Evolutionary conservation across 805 yeast species (phyloP).

Genomic region (Jamesozyma spencerorum): DNA sequence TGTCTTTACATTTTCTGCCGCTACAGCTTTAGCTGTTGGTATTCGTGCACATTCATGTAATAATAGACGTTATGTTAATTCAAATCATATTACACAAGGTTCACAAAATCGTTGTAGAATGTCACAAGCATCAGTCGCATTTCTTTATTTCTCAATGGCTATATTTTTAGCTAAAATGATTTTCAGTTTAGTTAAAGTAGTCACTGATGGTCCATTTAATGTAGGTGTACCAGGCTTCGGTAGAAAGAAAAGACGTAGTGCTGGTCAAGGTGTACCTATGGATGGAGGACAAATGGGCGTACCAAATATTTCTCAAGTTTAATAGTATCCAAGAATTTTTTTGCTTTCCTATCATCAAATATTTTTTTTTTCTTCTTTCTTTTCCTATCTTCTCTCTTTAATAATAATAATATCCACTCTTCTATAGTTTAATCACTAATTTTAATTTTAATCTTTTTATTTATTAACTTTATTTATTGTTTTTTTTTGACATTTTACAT

Average conservation of each 20-base stretch:
- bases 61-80: slow-evolving; percentile 52
- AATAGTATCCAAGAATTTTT: slow-evolving; percentile 17
- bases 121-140: slow-evolving; percentile 78
- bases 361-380: slow-evolving; percentile 1
- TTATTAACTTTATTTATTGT: neutral
- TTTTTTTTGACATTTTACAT: too few species aligned
- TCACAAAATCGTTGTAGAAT: slow-evolving; percentile 80
- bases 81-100: slow-evolving; percentile 68
- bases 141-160: slow-evolving; percentile 76
- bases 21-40: slow-evolving; percentile 86
- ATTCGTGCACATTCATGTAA: slow-evolving; percentile 77
- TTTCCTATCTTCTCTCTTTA: neutral
- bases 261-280: neutral
- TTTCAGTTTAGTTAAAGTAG: slow-evolving; percentile 43
- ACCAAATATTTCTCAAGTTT: slow-evolving; percentile 58
- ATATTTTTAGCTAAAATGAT: slow-evolving; percentile 57
- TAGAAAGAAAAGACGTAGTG: slow-evolving; percentile 12
- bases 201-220: slow-evolving; percentile 29
- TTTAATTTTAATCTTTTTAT: neutral
- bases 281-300: slow-evolving; percentile 1
- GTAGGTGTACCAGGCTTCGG: slow-evolving; percentile 13
- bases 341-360: slow-evolving; percentile 33
- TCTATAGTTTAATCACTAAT: slow-evolving; percentile 1
- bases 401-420: neutral
- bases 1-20: slow-evolving; percentile 89